Conservation (phyloP, 495 filamentous ascomycete genomes). For the Daldinia vernicosa region DNA sequence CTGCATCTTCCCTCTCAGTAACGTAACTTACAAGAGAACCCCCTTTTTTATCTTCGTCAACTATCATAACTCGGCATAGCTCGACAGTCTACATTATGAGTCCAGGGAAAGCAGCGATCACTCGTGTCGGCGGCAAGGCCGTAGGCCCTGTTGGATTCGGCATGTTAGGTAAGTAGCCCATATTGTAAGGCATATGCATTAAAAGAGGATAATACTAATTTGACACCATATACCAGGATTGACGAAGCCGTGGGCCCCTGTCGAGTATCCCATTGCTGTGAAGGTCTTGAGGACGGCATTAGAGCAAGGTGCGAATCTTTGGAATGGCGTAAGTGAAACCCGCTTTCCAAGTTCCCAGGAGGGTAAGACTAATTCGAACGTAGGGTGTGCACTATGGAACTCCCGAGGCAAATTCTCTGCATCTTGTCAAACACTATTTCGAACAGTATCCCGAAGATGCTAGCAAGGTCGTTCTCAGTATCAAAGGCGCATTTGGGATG, state of each 20-base stretch:
- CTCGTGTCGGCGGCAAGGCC: constrained; percentile 43
- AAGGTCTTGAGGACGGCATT: constrained; percentile 68
- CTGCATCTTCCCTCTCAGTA: no score
- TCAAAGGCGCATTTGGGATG: constrained; percentile 60
- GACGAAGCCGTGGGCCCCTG: constrained; percentile 64
- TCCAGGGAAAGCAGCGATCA: background rate
- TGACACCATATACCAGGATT: constrained; percentile 54
- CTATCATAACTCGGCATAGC: background rate
- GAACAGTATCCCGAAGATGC: constrained; percentile 65
- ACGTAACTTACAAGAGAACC: no score
- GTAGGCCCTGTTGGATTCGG: constrained; percentile 52
- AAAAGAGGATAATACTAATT: background rate
- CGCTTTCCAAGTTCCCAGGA: background rate
- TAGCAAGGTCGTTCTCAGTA: constrained; percentile 65
- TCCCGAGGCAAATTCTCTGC: constrained; percentile 57
- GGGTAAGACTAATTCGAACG: background rate
- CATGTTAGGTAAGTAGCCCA: constrained; percentile 46
- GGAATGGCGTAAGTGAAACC: constrained; percentile 63
- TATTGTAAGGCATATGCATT: background rate
- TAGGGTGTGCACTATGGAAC: constrained; percentile 58
- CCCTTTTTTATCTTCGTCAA: background rate
- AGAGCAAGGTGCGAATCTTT: constrained; percentile 67
- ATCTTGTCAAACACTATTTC: constrained; percentile 67
- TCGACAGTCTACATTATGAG: background rate
- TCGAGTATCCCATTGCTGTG: constrained; percentile 61